Conservation (phyloP, 2,329 filamentous ascomycete species). For the Trichoderma pleuroti region DNA sequence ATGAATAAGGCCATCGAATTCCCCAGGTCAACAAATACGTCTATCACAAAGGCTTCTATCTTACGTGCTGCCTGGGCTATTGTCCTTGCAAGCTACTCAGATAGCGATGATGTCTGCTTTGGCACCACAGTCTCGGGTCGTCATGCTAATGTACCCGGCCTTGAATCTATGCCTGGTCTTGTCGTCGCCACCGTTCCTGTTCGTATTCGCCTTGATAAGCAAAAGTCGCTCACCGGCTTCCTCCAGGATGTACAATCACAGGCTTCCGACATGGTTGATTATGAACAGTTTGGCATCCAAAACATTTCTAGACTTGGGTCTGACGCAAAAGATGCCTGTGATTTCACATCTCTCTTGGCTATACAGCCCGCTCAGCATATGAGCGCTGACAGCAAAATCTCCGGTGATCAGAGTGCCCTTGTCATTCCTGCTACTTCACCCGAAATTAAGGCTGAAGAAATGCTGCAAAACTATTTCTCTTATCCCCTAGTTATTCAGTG, state of each 20-base stretch:
- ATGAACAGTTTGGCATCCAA: slow-evolving; percentile 29
- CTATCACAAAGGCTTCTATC: slow-evolving; percentile 21
- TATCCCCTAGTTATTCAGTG: slow-evolving; percentile 15
- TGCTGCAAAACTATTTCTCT: slow-evolving; percentile 14
- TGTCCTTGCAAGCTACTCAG: slow-evolving; percentile 21
- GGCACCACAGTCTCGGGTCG: slow-evolving; percentile 24
- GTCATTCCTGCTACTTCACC: not conserved
- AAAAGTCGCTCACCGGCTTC: slow-evolving; percentile 14
- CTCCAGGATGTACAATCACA: slow-evolving; percentile 25
- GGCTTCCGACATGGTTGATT: slow-evolving; percentile 26
- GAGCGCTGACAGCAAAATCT: not conserved
- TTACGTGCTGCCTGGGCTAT: slow-evolving; percentile 26
- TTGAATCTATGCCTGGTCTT: slow-evolving; percentile 15
- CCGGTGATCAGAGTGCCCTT: not conserved
- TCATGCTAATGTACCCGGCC: slow-evolving; percentile 6
- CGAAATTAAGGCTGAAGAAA: not conserved
- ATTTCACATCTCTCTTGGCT: slow-evolving; percentile 19
- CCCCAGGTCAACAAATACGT: slow-evolving; percentile 1
- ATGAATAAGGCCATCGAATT: slow-evolving; percentile 4
- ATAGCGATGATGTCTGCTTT: slow-evolving; percentile 23
- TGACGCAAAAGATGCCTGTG: slow-evolving; percentile 19
- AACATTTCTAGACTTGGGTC: slow-evolving; percentile 25
- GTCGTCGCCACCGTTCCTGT: slow-evolving; percentile 16
- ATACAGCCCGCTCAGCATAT: slow-evolving; percentile 19
- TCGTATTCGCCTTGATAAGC: slow-evolving; percentile 13